Evolutionary conservation across 495 filamentous ascomycete species (phyloP).

Genomic region (Penicillium atrosanguineum): DNA sequence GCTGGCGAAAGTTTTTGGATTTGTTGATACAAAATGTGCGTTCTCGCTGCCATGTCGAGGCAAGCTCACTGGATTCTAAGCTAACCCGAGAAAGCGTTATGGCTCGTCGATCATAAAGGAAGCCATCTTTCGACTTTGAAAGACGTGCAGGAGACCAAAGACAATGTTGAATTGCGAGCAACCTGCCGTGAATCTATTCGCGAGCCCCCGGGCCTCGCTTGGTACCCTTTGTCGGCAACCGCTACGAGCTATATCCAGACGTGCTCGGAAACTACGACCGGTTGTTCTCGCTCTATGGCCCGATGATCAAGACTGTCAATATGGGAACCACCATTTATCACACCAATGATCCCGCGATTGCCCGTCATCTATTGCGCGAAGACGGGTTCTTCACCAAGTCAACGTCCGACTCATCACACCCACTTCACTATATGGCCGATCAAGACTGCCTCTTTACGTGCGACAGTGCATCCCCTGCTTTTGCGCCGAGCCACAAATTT

Average conservation of each 20-base stretch:
- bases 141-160: background rate
- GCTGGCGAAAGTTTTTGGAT: background rate
- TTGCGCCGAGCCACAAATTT: conserved; percentile 51
- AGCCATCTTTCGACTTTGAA: background rate
- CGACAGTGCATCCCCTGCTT: conserved; percentile 50
- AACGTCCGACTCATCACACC: conserved; percentile 45
- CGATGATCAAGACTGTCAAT: conserved; percentile 53
- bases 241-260: conserved; percentile 57
- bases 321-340: conserved; percentile 51
- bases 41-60: background rate
- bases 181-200: background rate
- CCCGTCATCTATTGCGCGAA: conserved; percentile 38
- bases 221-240: conserved; percentile 50
- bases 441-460: conserved; percentile 51
- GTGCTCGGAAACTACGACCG: conserved; percentile 59
- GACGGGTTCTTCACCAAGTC: conserved; percentile 51
- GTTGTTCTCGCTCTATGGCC: conserved; percentile 53
- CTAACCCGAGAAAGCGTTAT: background rate
- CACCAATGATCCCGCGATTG: conserved; percentile 47
- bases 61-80: background rate
- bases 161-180: background rate
- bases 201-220: background rate
- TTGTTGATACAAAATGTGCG: background rate
- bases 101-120: background rate
- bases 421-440: conserved; percentile 48